These are phyloP conservation scores for Tritrichomonas foetus DNA, from an alignment of 208 protist genomes.

Conservation along the genomic window DNA sequence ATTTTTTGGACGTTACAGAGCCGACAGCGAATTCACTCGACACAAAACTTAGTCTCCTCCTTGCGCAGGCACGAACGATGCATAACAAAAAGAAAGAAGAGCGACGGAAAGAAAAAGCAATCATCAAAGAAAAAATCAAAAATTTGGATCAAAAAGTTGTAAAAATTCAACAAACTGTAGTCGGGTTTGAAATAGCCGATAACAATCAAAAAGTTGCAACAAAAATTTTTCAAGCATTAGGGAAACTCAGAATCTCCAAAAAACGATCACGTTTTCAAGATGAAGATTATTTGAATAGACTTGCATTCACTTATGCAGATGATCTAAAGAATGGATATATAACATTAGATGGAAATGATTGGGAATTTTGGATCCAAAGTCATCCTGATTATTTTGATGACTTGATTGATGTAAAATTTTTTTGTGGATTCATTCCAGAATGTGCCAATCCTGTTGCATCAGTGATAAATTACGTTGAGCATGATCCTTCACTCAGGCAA, in stretches of 20 bases:
- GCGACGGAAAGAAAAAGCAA: background rate
- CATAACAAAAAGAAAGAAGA: background rate
- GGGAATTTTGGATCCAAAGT: background rate
- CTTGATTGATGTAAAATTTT: no score
- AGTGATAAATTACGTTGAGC: no score
- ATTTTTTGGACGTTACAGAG: background rate
- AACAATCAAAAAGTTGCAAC: background rate
- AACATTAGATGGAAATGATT: background rate
- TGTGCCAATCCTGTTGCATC: no score
- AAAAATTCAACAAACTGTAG: background rate
- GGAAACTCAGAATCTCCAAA: background rate
- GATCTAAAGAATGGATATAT: background rate
- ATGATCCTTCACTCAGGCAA: no score
- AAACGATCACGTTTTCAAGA: background rate
- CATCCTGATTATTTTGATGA: background rate
- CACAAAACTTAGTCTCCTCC: background rate
- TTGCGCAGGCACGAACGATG: background rate
- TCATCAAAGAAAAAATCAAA: background rate
- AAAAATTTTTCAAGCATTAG: background rate
- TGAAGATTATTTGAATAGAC: background rate
- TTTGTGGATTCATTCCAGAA: no score
- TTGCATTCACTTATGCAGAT: background rate
- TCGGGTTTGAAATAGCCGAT: background rate
- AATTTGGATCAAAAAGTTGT: background rate
- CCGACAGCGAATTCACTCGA: background rate